A percentile compares a stretch with the other conserved stretches of the same genome.
Evolutionary conservation across 2,329 filamentous ascomycete genomes (phyloP).

Genomic region (Xenoacremonium recifei): DNA sequence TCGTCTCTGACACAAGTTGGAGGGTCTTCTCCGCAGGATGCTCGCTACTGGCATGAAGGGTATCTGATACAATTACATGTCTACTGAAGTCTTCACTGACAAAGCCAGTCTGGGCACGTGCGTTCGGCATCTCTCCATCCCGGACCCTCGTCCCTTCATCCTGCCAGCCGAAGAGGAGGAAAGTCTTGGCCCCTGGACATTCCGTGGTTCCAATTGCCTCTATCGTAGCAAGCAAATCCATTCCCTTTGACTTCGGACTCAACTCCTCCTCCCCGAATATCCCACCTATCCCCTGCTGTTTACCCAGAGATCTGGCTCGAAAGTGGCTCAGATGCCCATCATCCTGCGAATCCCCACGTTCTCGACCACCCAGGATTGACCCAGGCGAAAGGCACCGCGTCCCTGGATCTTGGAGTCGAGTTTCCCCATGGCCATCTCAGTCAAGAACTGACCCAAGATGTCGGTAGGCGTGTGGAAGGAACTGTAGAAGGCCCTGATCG

Average conservation of each 20-base stretch:
- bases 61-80: neutral
- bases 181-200: too few species aligned
- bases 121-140: neutral
- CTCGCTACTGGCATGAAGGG: too few species aligned
- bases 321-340: slow-evolving; percentile 28
- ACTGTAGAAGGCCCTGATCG: slow-evolving; percentile 19
- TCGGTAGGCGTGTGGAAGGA: slow-evolving; percentile 41
- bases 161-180: too few species aligned
- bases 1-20: too few species aligned
- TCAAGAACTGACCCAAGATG: slow-evolving; percentile 42
- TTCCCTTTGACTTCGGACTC: neutral
- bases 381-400: slow-evolving; percentile 31
- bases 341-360: slow-evolving; percentile 35
- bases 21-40: too few species aligned
- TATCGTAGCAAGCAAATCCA: neutral
- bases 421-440: slow-evolving; percentile 44
- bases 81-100: neutral
- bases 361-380: slow-evolving; percentile 34
- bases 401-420: slow-evolving; percentile 25
- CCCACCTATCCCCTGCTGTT: neutral
- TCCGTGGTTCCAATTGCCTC: too few species aligned
- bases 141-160: too few species aligned
- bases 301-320: neutral
- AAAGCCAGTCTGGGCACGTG: neutral
- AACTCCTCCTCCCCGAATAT: neutral